Conservation (phyloP, 2,329 filamentous ascomycete species). For the Ambrosiella beaveri region DNA sequence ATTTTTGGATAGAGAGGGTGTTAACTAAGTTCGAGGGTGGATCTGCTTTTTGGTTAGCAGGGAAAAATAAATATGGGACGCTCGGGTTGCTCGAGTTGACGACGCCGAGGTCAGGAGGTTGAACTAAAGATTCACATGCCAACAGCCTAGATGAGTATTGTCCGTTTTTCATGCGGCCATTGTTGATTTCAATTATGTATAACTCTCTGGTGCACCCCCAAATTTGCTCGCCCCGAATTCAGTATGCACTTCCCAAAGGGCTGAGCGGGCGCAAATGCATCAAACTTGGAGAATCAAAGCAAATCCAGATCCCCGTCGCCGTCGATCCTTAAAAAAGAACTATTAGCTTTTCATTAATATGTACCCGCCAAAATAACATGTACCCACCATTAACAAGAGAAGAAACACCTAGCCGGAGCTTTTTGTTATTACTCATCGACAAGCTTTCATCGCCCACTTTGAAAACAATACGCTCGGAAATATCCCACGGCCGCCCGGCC, state of each 20-base stretch:
- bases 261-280: background rate
- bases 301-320: background rate
- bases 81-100: too few relatives aligned
- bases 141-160: too few relatives aligned
- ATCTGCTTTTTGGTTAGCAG: background rate
- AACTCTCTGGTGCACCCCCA: too few relatives aligned
- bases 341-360: background rate
- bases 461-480: background rate
- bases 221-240: too few relatives aligned
- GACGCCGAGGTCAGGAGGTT: too few relatives aligned
- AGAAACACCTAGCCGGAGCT: too few relatives aligned
- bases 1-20: background rate
- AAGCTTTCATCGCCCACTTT: background rate
- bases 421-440: background rate
- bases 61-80: background rate
- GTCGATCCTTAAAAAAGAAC: background rate
- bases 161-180: too few relatives aligned
- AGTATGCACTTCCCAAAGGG: background rate
- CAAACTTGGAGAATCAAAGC: background rate
- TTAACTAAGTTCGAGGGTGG: background rate
- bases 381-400: background rate
- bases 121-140: too few relatives aligned
- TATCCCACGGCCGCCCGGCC: background rate
- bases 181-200: too few relatives aligned
- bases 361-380: background rate